Conservation (phyloP, 2,329 filamentous ascomycete species). For the Xylariales sp. region DNA sequence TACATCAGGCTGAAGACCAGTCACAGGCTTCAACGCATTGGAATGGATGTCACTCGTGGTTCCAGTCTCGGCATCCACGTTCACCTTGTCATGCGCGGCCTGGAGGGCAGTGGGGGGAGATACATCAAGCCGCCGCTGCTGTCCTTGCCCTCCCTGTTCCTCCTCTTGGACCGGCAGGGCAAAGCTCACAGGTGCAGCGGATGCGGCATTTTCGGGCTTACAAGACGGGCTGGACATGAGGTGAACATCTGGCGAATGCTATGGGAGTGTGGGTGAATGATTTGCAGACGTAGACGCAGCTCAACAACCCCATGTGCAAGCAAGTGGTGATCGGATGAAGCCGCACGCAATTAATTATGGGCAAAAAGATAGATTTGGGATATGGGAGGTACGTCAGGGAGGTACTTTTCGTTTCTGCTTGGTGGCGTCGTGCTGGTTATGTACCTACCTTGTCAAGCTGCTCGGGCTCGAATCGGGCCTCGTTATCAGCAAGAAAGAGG, state of each 20-base stretch:
- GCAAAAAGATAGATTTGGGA: background rate
- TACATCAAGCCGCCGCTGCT: background rate
- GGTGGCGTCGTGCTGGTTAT: conserved; percentile 7
- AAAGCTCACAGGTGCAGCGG: conserved; percentile 38
- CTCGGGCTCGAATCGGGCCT: conserved; percentile 8
- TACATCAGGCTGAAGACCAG: conserved; percentile 15
- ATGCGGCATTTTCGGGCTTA: conserved; percentile 52
- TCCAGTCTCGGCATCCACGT: conserved; percentile 15
- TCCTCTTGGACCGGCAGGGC: conserved; percentile 11
- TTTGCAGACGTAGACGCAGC: conserved; percentile 13
- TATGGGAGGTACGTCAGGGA: conserved; percentile 1
- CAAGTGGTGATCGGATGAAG: conserved; percentile 5
- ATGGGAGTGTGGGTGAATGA: conserved; percentile 22
- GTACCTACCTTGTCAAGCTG: conserved; percentile 1
- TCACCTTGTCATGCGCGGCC: background rate
- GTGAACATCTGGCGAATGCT: conserved; percentile 46
- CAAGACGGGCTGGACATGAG: conserved; percentile 52
- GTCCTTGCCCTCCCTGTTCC: conserved; percentile 9
- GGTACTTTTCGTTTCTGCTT: conserved; percentile 6
- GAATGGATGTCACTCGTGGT: conserved; percentile 23
- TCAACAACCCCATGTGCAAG: conserved; percentile 4
- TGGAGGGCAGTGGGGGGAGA: background rate
- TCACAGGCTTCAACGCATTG: conserved; percentile 19
- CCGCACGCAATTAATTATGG: background rate
- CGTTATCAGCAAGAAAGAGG: conserved; percentile 6